Evolutionary conservation across 106 monocot species (phyloP).

Genomic region (Dendrobium catenatum): DNA sequence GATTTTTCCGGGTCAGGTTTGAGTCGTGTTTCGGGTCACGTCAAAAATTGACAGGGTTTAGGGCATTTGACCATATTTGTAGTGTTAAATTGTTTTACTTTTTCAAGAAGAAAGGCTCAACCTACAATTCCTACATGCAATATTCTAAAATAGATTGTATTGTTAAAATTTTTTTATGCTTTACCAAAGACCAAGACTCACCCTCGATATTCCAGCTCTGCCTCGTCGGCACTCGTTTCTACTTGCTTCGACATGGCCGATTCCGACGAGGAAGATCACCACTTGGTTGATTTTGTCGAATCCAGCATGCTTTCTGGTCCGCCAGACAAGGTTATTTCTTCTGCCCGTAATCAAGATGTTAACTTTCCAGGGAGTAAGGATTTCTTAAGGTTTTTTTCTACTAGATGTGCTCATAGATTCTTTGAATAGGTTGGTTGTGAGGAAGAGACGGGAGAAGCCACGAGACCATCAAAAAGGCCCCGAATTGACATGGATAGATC

Average conservation of each 20-base stretch:
- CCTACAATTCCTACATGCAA: no score
- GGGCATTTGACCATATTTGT: no score
- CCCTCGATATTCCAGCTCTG: not conserved
- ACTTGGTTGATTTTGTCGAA: conserved; percentile 72
- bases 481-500: conserved; percentile 25
- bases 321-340: conserved; percentile 6
- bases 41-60: no score
- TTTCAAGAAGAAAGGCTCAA: no score
- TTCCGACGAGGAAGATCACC: conserved; percentile 49
- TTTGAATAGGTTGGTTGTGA: not conserved
- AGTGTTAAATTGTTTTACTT: no score
- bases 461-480: conserved; percentile 37
- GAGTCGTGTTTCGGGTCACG: no score
- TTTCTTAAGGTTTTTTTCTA: conserved; percentile 8
- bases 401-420: not conserved
- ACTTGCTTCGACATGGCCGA: conserved; percentile 18
- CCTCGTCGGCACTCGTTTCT: not conserved
- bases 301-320: conserved; percentile 72
- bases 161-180: no score
- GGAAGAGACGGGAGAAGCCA: not conserved
- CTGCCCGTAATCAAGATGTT: not conserved
- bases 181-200: no score
- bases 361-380: not conserved
- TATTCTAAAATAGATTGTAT: no score
- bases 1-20: no score